Evolutionary conservation across 176 grass and related monocot genomes (phyloP), one percentile per base, ranked within the genome.

Genomic region (Triticum urartu): DNA sequence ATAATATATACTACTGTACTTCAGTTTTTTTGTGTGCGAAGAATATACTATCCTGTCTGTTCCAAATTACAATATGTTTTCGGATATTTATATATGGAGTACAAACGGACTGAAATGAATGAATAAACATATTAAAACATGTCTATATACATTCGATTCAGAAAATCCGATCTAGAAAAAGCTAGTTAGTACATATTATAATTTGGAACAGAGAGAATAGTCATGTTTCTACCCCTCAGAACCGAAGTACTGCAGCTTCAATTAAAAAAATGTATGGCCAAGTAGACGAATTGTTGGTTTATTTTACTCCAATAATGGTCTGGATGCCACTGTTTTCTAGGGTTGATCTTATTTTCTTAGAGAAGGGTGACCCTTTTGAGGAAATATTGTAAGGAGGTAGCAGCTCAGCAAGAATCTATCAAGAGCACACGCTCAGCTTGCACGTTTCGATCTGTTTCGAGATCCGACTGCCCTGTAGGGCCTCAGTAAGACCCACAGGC

Each of bases 281-380:
- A 81, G 25, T 18, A 13, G 8, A 28, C 68, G 26, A 68, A 75
- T 62, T 52, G 25, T n/a, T 86, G 10, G 22, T 21, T 3, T 89
- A 81, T 68, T 76, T 85, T 86, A 81, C 26, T 85, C 69, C 68
- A 85, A 81, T 81, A 64, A 85, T 91, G 81, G 48, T 22, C 11
- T 26, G 42, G 85, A 21, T 70, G 11, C 81, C 75, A 85, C 65
- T 11, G 10, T 81, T 68, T 22, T 87, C 83, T 34, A 63, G 75
- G 81, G 26, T 56, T 56, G 50, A 54, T 54, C 15, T 18, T 59
- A 59, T 59, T 59, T 59, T 59, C 7, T 59, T 59, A 21, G 6
- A 59, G 15, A 58, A 59, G 21, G 12, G 13, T 17, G 61, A 15
- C 13, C 61, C 50, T 67, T 88, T 45, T 71, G 68, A 82, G 45